Percentiles rank a stretch among this genome's conserved stretches.
Evolutionary conservation across 2,329 filamentous ascomycete species (phyloP).

Genomic region (Zarea fungicola): DNA sequence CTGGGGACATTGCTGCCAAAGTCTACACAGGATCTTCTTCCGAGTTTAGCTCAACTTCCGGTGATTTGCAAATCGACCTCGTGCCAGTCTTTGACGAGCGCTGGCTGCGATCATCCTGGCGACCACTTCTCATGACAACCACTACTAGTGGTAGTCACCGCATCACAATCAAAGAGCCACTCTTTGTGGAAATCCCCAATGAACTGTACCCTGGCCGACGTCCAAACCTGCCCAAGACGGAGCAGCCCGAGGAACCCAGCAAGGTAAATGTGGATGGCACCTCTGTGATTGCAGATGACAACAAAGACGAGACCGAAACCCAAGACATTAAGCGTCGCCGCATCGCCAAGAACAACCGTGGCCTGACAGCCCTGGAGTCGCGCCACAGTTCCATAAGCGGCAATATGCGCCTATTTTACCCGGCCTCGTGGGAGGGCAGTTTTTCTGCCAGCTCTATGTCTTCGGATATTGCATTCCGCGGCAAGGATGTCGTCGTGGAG

Average conservation of each 20-base stretch:
- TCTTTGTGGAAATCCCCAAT: slow-evolving; percentile 32
- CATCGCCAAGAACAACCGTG: slow-evolving; percentile 11
- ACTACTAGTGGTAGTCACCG: slow-evolving; percentile 39
- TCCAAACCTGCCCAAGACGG: slow-evolving; percentile 15
- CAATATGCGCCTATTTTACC: slow-evolving; percentile 38
- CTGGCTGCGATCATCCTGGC: slow-evolving; percentile 14
- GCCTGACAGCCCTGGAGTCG: slow-evolving; percentile 33
- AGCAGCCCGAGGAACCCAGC: slow-evolving; percentile 7
- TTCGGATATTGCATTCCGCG: slow-evolving; percentile 34
- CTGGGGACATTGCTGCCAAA: slow-evolving; percentile 37
- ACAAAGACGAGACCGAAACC: slow-evolving; percentile 4
- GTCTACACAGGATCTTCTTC: slow-evolving; percentile 35
- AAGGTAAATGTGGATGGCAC: not conserved
- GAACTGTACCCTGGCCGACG: slow-evolving; percentile 15
- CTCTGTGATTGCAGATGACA: not conserved
- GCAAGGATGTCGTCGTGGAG: slow-evolving; percentile 37
- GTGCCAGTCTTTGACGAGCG: slow-evolving; percentile 37
- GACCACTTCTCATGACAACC: slow-evolving; percentile 33
- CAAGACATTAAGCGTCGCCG: not conserved
- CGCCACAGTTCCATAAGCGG: slow-evolving; percentile 43
- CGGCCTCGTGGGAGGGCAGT: slow-evolving; percentile 44
- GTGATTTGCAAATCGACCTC: slow-evolving; percentile 35
- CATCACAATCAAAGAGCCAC: slow-evolving; percentile 37
- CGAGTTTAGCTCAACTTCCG: slow-evolving; percentile 35
- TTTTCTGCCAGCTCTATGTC: slow-evolving; percentile 35